A percentile compares a stretch with the other conserved stretches of the same genome.
phyloP scores from a whole-genome alignment of 805 yeast genomes.

The Candida vartiovaarae region DNA sequence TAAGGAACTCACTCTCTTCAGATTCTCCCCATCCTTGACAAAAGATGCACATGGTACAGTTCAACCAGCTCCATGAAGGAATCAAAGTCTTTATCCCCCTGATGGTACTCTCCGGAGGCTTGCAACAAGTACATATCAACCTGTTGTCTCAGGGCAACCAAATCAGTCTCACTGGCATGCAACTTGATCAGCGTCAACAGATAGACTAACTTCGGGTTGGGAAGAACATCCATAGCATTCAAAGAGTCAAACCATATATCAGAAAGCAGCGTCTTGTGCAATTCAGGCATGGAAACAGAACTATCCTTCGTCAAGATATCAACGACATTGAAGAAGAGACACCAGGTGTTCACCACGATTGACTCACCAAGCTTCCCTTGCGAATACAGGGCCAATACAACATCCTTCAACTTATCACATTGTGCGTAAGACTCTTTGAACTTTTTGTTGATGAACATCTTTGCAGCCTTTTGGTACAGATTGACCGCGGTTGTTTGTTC shows the following conservation, averaged over 20 bases:
- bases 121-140: constrained; percentile 18
- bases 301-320: constrained; percentile 19
- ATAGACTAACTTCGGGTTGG: constrained; percentile 17
- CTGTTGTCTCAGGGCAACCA: constrained; percentile 11
- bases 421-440: constrained; percentile 16
- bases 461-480: constrained; percentile 19
- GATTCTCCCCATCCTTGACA: constrained; percentile 14
- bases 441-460: constrained; percentile 20
- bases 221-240: constrained; percentile 2
- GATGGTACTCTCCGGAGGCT: constrained; percentile 3
- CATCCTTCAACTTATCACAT: constrained; percentile 3
- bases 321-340: constrained; percentile 21
- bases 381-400: constrained; percentile 6
- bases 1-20: constrained; percentile 19
- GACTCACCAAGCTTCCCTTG: constrained; percentile 9
- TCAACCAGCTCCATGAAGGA: constrained; percentile 18
- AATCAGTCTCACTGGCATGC: constrained; percentile 14
- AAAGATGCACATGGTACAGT: constrained; percentile 17
- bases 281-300: background rate
- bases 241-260: constrained; percentile 14
- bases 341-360: constrained; percentile 18
- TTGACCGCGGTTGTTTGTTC: constrained; percentile 7
- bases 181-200: constrained; percentile 19
- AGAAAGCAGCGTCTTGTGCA: constrained; percentile 2
- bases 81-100: background rate